Conservation (phyloP, 345 rosid species). For the Gossypium herbaceum region DNA sequence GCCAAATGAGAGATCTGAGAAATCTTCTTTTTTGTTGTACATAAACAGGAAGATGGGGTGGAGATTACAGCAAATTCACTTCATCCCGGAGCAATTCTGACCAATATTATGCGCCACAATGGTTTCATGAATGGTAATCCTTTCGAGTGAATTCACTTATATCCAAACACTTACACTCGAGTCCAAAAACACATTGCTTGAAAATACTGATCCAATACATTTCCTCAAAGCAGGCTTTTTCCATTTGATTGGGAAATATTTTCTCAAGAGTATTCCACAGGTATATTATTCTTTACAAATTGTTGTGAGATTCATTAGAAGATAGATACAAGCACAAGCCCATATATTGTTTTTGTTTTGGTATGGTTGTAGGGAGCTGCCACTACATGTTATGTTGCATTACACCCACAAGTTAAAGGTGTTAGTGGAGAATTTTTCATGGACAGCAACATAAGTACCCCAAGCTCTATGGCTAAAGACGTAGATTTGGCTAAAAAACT, state of each 20-base stretch:
- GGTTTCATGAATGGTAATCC: conserved; percentile 37
- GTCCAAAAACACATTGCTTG: background rate
- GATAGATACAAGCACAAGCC: background rate
- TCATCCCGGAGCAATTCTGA: conserved; percentile 63
- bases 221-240: conserved; percentile 37
- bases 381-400: conserved; percentile 65
- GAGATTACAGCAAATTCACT: conserved; percentile 18
- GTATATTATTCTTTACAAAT: conserved; percentile 21
- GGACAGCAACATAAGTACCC: conserved; percentile 45
- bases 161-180: no score
- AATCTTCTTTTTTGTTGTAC: background rate
- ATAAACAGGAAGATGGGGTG: conserved; percentile 54
- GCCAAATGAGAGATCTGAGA: background rate
- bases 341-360: background rate
- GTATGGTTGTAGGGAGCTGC: conserved; percentile 63
- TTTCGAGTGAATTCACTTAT: no score
- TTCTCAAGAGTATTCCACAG: conserved; percentile 62
- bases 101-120: conserved; percentile 58
- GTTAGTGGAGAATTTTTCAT: conserved; percentile 56
- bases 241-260: conserved; percentile 32
- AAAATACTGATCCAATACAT: background rate
- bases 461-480: conserved; percentile 42
- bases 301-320: background rate
- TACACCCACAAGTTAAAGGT: conserved; percentile 65
- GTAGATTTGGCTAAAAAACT: conserved; percentile 48